Evolutionary conservation across 345 rosid genomes (phyloP).

Genomic region (Camelina sativa): DNA sequence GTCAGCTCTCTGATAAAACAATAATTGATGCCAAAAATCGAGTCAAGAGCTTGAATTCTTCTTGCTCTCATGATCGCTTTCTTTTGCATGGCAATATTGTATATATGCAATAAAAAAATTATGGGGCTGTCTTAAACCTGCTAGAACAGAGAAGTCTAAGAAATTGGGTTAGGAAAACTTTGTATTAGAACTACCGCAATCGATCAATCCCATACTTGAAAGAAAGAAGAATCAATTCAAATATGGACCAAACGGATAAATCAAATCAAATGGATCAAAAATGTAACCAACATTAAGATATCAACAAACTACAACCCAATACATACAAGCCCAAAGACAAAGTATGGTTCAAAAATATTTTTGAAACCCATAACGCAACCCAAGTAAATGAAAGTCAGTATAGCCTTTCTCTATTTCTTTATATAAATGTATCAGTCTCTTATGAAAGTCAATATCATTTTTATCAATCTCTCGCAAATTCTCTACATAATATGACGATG

Average conservation of each 20-base stretch:
- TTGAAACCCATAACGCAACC: constrained; percentile 10
- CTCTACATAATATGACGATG: not conserved
- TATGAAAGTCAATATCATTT: not conserved
- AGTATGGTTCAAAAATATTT: not conserved
- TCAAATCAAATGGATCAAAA: not conserved
- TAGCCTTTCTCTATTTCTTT: too few species aligned
- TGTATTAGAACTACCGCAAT: not conserved
- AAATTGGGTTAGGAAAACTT: too few species aligned
- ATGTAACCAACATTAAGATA: not conserved
- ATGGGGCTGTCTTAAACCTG: too few species aligned
- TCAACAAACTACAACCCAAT: constrained; percentile 12
- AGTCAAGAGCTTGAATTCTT: too few species aligned
- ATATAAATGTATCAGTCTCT: too few species aligned
- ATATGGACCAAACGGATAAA: not conserved
- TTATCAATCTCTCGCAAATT: not conserved
- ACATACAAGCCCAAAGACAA: constrained; percentile 15
- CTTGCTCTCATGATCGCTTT: too few species aligned
- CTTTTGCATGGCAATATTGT: too few species aligned
- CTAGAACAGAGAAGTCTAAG: too few species aligned
- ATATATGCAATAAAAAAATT: too few species aligned
- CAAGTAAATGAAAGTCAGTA: not conserved
- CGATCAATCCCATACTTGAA: not conserved
- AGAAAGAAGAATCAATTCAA: too few species aligned
- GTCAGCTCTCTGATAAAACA: not conserved
- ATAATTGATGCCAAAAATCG: too few species aligned